Percentiles rank a stretch among this genome's conserved stretches.
Evolutionary conservation across 208 protist species (phyloP).

Genomic region (Leishmania turanica): DNA sequence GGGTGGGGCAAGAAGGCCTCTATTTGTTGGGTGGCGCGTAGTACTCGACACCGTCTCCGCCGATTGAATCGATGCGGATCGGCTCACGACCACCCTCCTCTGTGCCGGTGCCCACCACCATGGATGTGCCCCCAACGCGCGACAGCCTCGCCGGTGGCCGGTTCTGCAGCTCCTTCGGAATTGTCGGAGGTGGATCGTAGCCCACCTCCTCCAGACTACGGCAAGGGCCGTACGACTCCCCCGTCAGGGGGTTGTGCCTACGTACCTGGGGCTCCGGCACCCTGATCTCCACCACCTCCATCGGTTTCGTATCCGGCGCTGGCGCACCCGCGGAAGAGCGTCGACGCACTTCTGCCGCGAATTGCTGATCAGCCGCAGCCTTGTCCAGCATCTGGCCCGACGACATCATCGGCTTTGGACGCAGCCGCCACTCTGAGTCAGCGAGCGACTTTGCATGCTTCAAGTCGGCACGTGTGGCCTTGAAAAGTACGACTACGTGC

Average conservation of each 20-base stretch:
- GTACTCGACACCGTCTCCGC: constrained; percentile 58
- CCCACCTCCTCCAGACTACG: constrained; percentile 82
- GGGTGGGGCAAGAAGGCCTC: neutral
- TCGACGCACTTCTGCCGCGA: constrained; percentile 41
- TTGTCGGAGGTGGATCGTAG: constrained; percentile 69
- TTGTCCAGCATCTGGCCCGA: constrained; percentile 70
- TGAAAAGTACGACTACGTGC: constrained; percentile 82
- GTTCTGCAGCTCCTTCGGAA: constrained; percentile 74
- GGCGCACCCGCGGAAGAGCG: constrained; percentile 22
- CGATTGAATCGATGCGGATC: constrained; percentile 54
- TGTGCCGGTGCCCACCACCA: constrained; percentile 79
- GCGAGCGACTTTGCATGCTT: constrained; percentile 68
- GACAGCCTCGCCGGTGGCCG: constrained; percentile 48
- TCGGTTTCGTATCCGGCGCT: constrained; percentile 39
- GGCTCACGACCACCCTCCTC: constrained; percentile 62
- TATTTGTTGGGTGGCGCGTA: constrained; percentile 36
- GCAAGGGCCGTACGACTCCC: constrained; percentile 69
- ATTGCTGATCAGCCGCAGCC: constrained; percentile 46
- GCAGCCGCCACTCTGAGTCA: constrained; percentile 56
- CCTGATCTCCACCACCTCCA: constrained; percentile 79
- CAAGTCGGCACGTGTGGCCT: constrained; percentile 55
- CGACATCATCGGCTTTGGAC: constrained; percentile 56
- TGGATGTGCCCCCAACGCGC: constrained; percentile 79
- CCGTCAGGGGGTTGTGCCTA: constrained; percentile 68
- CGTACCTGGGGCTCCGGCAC: constrained; percentile 61